These are phyloP conservation scores for Xylariaceae sp. DNA, from an alignment of 2,329 filamentous ascomycete species.

Conservation along the genomic window DNA sequence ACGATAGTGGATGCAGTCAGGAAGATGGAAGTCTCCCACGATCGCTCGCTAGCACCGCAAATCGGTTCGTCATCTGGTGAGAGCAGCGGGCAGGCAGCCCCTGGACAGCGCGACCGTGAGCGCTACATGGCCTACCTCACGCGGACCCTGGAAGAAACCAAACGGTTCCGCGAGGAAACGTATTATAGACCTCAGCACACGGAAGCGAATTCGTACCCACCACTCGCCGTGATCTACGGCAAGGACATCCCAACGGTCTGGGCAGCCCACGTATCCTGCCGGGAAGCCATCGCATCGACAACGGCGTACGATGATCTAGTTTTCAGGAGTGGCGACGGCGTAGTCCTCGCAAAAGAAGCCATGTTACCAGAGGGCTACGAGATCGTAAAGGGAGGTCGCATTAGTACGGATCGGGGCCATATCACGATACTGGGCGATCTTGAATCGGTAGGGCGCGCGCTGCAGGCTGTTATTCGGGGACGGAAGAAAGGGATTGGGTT, in stretches of 20 bases:
- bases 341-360: constrained; percentile 77
- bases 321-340: constrained; percentile 83
- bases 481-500: constrained; percentile 68
- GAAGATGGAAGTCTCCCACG: constrained; percentile 22
- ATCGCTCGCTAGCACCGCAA: constrained; percentile 42
- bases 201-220: constrained; percentile 69
- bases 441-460: constrained; percentile 68
- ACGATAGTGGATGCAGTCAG: constrained; percentile 27
- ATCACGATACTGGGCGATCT: constrained; percentile 82
- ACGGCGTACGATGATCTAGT: constrained; percentile 83
- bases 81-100: constrained; percentile 26
- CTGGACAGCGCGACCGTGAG: constrained; percentile 44
- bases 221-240: constrained; percentile 76
- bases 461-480: constrained; percentile 63
- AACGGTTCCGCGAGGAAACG: constrained; percentile 71
- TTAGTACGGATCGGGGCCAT: constrained; percentile 79
- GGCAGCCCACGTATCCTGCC: constrained; percentile 66
- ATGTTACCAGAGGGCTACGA: constrained; percentile 80
- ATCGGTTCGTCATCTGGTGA: constrained; percentile 37
- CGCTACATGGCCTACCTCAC: constrained; percentile 59
- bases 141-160: constrained; percentile 66
- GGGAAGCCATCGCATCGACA: constrained; percentile 66
- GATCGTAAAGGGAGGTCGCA: constrained; percentile 64
- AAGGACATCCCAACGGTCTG: constrained; percentile 83
- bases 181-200: constrained; percentile 56